Percentiles rank a stretch among this genome's conserved stretches.
Conservation (phyloP, 2,329 filamentous ascomycete genomes). For the Trichophyton rubrum region DNA sequence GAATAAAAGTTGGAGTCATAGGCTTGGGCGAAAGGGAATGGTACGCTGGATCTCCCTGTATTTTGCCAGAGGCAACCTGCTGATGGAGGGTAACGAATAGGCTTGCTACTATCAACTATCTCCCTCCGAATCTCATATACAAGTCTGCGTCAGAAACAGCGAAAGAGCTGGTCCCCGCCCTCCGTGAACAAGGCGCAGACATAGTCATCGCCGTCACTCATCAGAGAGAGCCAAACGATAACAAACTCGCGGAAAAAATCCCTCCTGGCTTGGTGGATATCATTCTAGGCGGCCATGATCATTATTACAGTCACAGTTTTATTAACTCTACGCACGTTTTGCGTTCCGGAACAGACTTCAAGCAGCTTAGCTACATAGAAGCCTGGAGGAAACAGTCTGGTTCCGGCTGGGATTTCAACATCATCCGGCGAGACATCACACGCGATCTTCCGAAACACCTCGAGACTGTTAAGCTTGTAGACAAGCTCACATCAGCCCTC, state of each 20-base stretch:
- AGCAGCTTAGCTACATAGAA: slow-evolving; percentile 80
- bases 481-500: slow-evolving; percentile 58
- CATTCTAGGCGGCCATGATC: slow-evolving; percentile 79
- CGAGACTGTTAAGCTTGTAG: slow-evolving; percentile 49
- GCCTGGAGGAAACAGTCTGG: slow-evolving; percentile 45
- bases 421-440: slow-evolving; percentile 60
- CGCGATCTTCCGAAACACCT: slow-evolving; percentile 54
- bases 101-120: slow-evolving; percentile 74
- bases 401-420: slow-evolving; percentile 63
- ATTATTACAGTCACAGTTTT: slow-evolving; percentile 68
- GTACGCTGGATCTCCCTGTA: slow-evolving; percentile 23
- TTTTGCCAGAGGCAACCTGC: not conserved
- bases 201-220: slow-evolving; percentile 74
- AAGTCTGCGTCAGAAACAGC: slow-evolving; percentile 65
- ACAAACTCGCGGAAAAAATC: slow-evolving; percentile 64
- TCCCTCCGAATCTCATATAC: slow-evolving; percentile 73
- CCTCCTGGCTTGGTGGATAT: slow-evolving; percentile 66
- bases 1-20: slow-evolving; percentile 73
- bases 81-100: slow-evolving; percentile 18
- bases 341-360: slow-evolving; percentile 84
- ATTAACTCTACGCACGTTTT: slow-evolving; percentile 72
- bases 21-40: slow-evolving; percentile 80
- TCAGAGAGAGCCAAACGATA: slow-evolving; percentile 78
- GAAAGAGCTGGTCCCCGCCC: slow-evolving; percentile 56
- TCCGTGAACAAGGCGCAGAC: slow-evolving; percentile 67